A percentile compares a stretch with the other conserved stretches of the same genome.
These are phyloP conservation scores for Phaseolus lunatus DNA, from an alignment of 306 rosid genomes.

Conservation along the genomic window DNA sequence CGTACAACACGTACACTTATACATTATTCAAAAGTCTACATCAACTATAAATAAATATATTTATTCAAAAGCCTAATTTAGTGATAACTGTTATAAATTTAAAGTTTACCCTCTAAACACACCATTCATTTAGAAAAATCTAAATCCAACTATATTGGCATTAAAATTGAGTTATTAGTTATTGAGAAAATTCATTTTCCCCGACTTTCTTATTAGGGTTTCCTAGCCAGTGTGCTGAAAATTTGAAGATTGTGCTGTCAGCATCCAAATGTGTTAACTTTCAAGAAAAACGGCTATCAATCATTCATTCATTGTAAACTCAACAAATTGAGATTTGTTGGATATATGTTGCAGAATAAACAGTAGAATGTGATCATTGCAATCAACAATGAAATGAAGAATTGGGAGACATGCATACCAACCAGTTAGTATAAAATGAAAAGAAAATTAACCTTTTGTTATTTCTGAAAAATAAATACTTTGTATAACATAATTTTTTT, in stretches of 20 bases:
- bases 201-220: not conserved
- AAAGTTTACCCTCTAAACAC: not conserved
- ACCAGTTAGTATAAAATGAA: too few species aligned
- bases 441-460: too few species aligned
- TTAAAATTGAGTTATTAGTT: not conserved
- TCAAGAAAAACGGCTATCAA: not conserved
- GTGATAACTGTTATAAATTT: not conserved
- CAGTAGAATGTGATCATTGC: not conserved
- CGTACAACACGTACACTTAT: too few species aligned
- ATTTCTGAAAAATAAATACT: too few species aligned
- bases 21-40: too few species aligned
- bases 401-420: not conserved
- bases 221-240: not conserved
- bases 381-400: not conserved
- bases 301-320: not conserved
- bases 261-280: not conserved
- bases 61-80: too few species aligned
- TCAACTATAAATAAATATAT: too few species aligned
- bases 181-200: not conserved
- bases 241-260: conserved; percentile 10
- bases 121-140: not conserved
- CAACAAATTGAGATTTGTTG: not conserved
- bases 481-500: too few species aligned
- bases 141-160: not conserved
- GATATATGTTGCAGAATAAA: not conserved